Percentiles rank a stretch among this genome's conserved stretches.
phyloP scores from a whole-genome alignment of 2,329 filamentous ascomycete species.

The Lizonia empirigonia region DNA sequence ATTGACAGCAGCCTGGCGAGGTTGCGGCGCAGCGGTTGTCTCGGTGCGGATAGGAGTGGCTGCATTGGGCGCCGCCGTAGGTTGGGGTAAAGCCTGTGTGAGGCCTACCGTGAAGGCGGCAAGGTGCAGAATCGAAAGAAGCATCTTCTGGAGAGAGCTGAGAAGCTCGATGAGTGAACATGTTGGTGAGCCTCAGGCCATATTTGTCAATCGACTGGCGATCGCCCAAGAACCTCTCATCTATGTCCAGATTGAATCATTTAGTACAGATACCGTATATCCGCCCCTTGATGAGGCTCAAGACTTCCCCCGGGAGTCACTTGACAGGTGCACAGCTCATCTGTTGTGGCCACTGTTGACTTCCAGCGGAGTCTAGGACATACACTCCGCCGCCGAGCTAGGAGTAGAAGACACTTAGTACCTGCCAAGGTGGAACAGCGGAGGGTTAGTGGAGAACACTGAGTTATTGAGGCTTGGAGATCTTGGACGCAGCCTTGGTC shows the following conservation, averaged over 20 bases:
- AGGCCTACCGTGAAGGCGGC: constrained; percentile 31
- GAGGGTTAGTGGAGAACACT: not conserved
- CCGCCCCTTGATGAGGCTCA: constrained; percentile 4
- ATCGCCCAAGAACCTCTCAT: constrained; percentile 2
- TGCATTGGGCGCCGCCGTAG: constrained; percentile 18
- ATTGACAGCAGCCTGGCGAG: constrained; percentile 54
- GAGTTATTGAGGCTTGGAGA: constrained; percentile 7
- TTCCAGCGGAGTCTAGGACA: constrained; percentile 7
- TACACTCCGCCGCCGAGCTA: constrained; percentile 4
- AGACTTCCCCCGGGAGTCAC: not conserved
- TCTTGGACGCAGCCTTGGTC: constrained; percentile 8
- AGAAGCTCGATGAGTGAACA: not conserved
- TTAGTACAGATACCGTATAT: not conserved
- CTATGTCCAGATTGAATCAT: constrained; percentile 2
- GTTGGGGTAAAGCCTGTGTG: constrained; percentile 30
- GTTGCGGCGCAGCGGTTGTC: constrained; percentile 22
- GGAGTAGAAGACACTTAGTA: not conserved
- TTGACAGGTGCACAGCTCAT: not conserved
- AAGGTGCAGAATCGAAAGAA: constrained; percentile 26
- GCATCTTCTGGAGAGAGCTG: constrained; percentile 14
- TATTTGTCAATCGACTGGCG: constrained; percentile 3
- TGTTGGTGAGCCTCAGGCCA: not conserved
- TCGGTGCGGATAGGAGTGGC: constrained; percentile 18
- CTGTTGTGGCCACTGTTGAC: not conserved
- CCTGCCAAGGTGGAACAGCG: constrained; percentile 7